A percentile compares a stretch with the other conserved stretches of the same genome.
These are phyloP conservation scores for Wickerhamomyces strasburgensis DNA, from an alignment of 805 yeast genomes.

Conservation along the genomic window DNA sequence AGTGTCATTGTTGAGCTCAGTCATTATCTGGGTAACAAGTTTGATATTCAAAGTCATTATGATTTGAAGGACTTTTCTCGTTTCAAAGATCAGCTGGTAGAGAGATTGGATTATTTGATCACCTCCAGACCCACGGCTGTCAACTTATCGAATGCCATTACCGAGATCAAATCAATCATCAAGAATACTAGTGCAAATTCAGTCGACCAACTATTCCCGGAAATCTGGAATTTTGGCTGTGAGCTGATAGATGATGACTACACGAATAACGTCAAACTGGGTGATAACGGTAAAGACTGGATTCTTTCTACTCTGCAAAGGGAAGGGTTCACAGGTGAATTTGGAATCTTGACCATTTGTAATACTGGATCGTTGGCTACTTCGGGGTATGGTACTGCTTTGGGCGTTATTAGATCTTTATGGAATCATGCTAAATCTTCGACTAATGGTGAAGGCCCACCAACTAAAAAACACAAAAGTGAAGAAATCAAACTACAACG, in stretches of 20 bases:
- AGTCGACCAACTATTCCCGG: slow-evolving; percentile 27
- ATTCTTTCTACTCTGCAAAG: slow-evolving; percentile 40
- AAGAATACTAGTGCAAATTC: slow-evolving; percentile 23
- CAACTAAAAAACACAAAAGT: slow-evolving; percentile 24
- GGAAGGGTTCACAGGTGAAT: slow-evolving; percentile 54
- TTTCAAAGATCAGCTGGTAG: slow-evolving; percentile 35
- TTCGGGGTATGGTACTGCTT: slow-evolving; percentile 95
- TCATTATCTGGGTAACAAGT: slow-evolving; percentile 26
- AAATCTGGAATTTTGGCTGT: slow-evolving; percentile 42
- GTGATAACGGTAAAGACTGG: slow-evolving; percentile 75
- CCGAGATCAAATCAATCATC: slow-evolving; percentile 31
- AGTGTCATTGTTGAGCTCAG: slow-evolving; percentile 72
- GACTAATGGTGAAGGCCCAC: slow-evolving; percentile 19
- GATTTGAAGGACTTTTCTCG: slow-evolving; percentile 27
- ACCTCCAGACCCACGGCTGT: slow-evolving; percentile 95
- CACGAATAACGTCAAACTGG: slow-evolving; percentile 71
- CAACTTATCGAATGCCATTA: slow-evolving; percentile 69
- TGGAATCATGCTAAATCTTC: slow-evolving; percentile 36
- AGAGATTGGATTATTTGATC: slow-evolving; percentile 59
- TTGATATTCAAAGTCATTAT: slow-evolving; percentile 26
- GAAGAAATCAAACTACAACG: slow-evolving; percentile 50
- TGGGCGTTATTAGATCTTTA: slow-evolving; percentile 83
- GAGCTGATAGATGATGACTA: slow-evolving; percentile 70
- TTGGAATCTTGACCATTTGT: slow-evolving; percentile 86
- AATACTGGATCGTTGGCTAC: slow-evolving; percentile 97